Base-by-base conservation (phyloP, 2,329 filamentous ascomycete species). In the Colletotrichum phormii region DNA sequence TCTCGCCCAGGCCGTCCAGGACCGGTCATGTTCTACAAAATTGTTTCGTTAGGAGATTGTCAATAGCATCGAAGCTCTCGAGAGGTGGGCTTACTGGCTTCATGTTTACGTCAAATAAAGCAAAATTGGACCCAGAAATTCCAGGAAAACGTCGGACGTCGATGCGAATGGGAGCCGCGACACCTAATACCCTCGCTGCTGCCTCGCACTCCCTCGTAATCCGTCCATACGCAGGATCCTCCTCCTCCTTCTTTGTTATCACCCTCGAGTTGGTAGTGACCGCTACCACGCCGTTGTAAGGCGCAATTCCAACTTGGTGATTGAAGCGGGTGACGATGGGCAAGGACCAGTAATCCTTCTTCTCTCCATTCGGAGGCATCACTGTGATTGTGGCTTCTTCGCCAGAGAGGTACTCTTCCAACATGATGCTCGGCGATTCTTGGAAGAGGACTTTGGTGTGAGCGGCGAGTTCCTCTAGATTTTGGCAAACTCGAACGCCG, bases 81-180 rank as follows among this genome's bases (percentile, higher is more conserved):
- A 12, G 3, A 6, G 2, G 2, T 6, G 4, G 18, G 79, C 83
- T 79, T 76, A 86, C 84, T 18, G 86, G 86, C 76, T 88, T 87
- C 83, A 88, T 86, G 67, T 88, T 88, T 13, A 88, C 80, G 77
- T 88, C 85, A 74, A 88, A 88, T 22, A 87, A 76, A 0, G 83
- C 84, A 78, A 88, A 88, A 1, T 78, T 77, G 0, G 78, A 80
- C 0, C 78, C 78, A 5, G 49, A 9, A 5, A 5, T 33, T 2
- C 79, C 68, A 3, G 72, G 69, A 37, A 84, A 82, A 9, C 85
- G 80, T 18, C 86, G 79, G 0, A 86, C 81, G 74, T 88, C 86
- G 58, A 88, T 84, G 0, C 84, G 79, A 31, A 88, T 85, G 0
- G 84, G 84, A 1, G 85, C 85, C 5, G 82, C 86, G 6, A 81